Percentiles rank a stretch among this genome's conserved stretches.
Conservation (phyloP, 2,329 filamentous ascomycete genomes). For the Fusarium sp. region DNA sequence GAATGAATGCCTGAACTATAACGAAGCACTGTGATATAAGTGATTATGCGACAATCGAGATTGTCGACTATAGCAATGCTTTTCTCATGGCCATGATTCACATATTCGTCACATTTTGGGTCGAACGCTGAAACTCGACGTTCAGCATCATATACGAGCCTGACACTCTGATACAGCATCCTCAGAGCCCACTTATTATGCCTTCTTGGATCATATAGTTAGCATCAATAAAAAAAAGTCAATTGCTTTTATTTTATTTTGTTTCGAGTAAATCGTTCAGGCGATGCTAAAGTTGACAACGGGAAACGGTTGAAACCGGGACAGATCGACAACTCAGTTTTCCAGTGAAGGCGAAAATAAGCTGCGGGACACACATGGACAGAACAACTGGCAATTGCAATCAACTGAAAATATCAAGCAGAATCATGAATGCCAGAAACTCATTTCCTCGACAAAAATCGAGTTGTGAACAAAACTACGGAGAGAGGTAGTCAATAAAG, state of each 20-base stretch:
- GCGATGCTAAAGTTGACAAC: neutral
- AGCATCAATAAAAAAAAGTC: conserved; percentile 27
- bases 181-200: neutral
- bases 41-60: no score
- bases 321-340: neutral
- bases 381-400: neutral
- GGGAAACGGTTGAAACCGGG: neutral
- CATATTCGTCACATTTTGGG: neutral
- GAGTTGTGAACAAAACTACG: neutral
- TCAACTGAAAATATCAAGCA: neutral
- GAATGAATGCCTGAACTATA: neutral
- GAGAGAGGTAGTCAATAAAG: neutral
- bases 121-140: neutral
- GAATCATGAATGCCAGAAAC: neutral
- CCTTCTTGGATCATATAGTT: conserved; percentile 1
- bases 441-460: neutral
- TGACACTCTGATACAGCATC: neutral
- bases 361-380: neutral
- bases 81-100: neutral
- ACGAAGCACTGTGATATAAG: neutral
- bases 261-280: neutral
- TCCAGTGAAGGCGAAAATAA: neutral
- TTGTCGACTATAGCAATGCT: neutral
- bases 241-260: neutral
- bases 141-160: neutral